Conservation (phyloP, 75 land plant genomes). For the Larix kaempferi region DNA sequence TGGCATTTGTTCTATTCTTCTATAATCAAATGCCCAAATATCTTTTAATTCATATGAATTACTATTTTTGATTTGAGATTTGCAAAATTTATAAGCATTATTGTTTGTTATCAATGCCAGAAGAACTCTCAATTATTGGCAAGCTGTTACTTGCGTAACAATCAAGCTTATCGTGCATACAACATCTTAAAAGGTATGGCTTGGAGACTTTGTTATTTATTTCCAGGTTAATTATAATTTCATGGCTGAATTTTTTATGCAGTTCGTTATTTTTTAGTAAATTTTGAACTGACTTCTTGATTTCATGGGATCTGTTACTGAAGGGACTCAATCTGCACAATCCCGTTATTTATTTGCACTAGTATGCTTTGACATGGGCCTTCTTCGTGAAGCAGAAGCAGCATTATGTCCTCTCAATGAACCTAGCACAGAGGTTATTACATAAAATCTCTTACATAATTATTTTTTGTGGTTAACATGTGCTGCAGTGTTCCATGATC, state of each 20-base stretch:
- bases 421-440: slow-evolving; percentile 61
- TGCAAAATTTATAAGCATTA: not conserved
- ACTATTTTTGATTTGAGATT: not conserved
- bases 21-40: not conserved
- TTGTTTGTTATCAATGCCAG: slow-evolving; percentile 27
- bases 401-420: slow-evolving; percentile 70
- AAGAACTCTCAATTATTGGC: slow-evolving; percentile 81
- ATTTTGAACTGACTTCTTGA: not conserved
- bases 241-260: not conserved
- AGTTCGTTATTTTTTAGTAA: not conserved
- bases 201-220: not conserved
- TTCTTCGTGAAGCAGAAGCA: slow-evolving; percentile 81
- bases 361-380: slow-evolving; percentile 93
- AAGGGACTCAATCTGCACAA: slow-evolving; percentile 83
- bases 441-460: not conserved
- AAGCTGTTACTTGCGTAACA: slow-evolving; percentile 81
- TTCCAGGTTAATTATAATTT: not conserved
- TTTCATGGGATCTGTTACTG: slow-evolving; percentile 11
- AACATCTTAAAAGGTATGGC: slow-evolving; percentile 79
- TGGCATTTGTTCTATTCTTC: not conserved
- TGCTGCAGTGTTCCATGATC: no score
- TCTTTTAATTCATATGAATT: not conserved
- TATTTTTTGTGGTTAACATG: no score
- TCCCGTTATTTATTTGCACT: slow-evolving; percentile 95
- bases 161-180: slow-evolving; percentile 85